Evolutionary conservation across 2,329 filamentous ascomycete species (phyloP), one percentile per base, ranked within the genome.

Genomic region (Trichoderma semiorbis): DNA sequence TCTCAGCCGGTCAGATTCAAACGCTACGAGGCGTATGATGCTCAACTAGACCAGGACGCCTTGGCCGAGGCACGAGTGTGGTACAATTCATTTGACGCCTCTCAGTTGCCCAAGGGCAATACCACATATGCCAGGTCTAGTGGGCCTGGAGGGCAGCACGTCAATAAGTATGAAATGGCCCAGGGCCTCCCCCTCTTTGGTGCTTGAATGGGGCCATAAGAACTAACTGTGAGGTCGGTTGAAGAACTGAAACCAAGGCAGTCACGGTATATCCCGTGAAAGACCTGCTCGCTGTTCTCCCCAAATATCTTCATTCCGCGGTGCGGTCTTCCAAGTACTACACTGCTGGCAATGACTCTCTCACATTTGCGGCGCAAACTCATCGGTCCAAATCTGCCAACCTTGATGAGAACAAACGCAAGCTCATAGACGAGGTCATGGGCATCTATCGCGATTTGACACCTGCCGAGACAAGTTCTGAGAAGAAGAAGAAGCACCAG

Each of bases 221-320:
- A 6, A 79, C 73, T 83, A 83, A 12, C 82, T 85, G 11, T 87
- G 84, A 43, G 39, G 24, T 32, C 12, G 12, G 55, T 18, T 47
- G n/a, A 74, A 90, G 88, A 73, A 90, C 88, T 0, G 88, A 90
- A 79, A 86, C 83, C 65, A 90, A 90, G 75, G 88, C 88, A 26
- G 86, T 84, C 60, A 88, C 88, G 0, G 81, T 80, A 14, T 89
- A 87, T 83, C 74, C 84, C 1, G 77, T 88, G 4, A 77, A 79
- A 16, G 85, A 89, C 26, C 79, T 90, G 14, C 75, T 83, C 7
- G 77, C 78, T 5, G 71, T 78, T 8, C 76, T 90, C 8, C 88
- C 88, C 0, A 84, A 81, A 69, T 73, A 86, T 18, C 73, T 90
- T 39, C 85, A 86, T 53, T 47, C 76, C 5, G 78, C 77, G n/a